Conservation (phyloP, 2,329 filamentous ascomycete genomes). For the Calonectria naviculata region DNA sequence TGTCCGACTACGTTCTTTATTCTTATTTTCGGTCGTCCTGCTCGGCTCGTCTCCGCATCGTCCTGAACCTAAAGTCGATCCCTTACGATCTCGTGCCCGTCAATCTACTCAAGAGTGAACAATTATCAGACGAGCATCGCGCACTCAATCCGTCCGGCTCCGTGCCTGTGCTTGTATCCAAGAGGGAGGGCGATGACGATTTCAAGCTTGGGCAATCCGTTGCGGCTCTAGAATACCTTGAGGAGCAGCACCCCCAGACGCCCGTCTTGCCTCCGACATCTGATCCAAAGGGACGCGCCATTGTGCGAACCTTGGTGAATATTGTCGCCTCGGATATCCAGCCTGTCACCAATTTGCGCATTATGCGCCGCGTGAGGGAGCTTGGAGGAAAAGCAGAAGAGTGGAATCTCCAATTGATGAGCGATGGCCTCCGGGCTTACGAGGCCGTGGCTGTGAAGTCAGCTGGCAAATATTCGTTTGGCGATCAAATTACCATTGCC, state of each 20-base stretch:
- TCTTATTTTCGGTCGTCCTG: constrained; percentile 73
- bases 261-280: constrained; percentile 61
- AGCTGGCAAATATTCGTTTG: constrained; percentile 65
- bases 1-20: constrained; percentile 58
- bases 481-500: constrained; percentile 66
- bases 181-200: constrained; percentile 35
- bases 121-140: constrained; percentile 56
- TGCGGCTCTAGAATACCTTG: constrained; percentile 71
- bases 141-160: constrained; percentile 63
- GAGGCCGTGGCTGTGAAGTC: constrained; percentile 54
- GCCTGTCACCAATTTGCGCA: constrained; percentile 68
- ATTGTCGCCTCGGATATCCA: constrained; percentile 70
- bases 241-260: constrained; percentile 60
- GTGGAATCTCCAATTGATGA: constrained; percentile 65
- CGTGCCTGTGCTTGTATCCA: constrained; percentile 64
- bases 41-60: constrained; percentile 70
- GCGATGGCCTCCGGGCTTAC: constrained; percentile 66
- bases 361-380: constrained; percentile 59
- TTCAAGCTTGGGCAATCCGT: constrained; percentile 66
- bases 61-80: constrained; percentile 65
- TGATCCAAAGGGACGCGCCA: constrained; percentile 56
- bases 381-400: constrained; percentile 55
- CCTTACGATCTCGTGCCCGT: constrained; percentile 58
- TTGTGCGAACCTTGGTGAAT: constrained; percentile 62
- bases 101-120: constrained; percentile 66